A percentile compares a stretch with the other conserved stretches of the same genome.
Evolutionary conservation across 2,329 filamentous ascomycete genomes (phyloP).

Genomic region (Orbilia brochopaga): DNA sequence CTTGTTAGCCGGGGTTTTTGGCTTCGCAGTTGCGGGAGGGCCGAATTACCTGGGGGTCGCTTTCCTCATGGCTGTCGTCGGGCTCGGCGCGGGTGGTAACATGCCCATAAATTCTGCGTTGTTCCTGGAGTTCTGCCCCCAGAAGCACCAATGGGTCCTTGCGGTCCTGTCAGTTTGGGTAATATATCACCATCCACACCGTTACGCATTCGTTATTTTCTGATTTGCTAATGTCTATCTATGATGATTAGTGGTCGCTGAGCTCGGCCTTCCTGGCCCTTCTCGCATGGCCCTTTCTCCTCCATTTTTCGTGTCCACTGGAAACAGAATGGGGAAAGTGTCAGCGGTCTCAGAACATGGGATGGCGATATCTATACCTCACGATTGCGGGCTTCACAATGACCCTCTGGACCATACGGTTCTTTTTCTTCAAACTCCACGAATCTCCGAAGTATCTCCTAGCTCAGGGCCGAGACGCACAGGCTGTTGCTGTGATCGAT

Average conservation of each 20-base stretch:
- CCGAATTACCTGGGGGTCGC: slow-evolving; percentile 74
- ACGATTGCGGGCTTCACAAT: slow-evolving; percentile 61
- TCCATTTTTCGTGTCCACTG: slow-evolving; percentile 59
- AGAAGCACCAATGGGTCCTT: slow-evolving; percentile 66
- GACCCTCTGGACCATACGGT: slow-evolving; percentile 60
- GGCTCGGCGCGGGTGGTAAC: slow-evolving; percentile 73
- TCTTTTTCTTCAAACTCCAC: slow-evolving; percentile 61
- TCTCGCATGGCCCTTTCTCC: slow-evolving; percentile 62
- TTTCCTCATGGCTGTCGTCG: slow-evolving; percentile 71
- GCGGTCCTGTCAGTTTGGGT: slow-evolving; percentile 61
- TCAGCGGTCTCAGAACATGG: slow-evolving; percentile 60
- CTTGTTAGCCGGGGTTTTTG: slow-evolving; percentile 74
- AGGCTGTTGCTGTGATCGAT: slow-evolving; percentile 62
- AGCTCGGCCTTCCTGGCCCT: slow-evolving; percentile 76
- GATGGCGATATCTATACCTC: slow-evolving; percentile 62
- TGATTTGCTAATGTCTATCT: slow-evolving; percentile 57
- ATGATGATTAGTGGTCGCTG: slow-evolving; percentile 76
- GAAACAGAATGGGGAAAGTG: slow-evolving; percentile 57
- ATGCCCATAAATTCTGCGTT: slow-evolving; percentile 62
- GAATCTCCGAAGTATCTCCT: slow-evolving; percentile 63
- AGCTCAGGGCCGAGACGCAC: slow-evolving; percentile 60
- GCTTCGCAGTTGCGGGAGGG: slow-evolving; percentile 70
- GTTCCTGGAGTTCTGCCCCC: slow-evolving; percentile 68
- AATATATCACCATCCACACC: background rate
- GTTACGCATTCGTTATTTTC: slow-evolving; percentile 48